These are phyloP conservation scores for Sporisorium scitamineum DNA, from an alignment of 1,284 basidiomycete species.

Conservation along the genomic window DNA sequence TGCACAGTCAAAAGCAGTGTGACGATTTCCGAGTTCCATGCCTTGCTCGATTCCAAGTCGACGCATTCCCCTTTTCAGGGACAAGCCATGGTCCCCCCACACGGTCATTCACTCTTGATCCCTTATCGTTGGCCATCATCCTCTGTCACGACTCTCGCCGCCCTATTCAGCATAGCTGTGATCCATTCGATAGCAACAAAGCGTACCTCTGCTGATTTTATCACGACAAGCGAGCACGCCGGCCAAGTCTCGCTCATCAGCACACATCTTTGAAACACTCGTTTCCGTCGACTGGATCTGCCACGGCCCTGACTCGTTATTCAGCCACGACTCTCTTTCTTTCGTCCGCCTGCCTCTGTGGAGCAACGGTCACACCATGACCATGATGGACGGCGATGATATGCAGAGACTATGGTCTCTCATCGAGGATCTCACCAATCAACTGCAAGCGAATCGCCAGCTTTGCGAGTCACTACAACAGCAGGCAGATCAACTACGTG, in stretches of 20 bases:
- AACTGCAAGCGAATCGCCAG: conserved; percentile 86
- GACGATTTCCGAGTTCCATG: conserved; percentile 7
- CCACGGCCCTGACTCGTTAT: not conserved
- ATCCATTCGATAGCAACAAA: not conserved
- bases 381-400: conserved; percentile 61
- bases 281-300: too few relatives aligned
- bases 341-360: not conserved
- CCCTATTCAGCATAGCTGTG: too few relatives aligned
- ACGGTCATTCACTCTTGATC: not conserved
- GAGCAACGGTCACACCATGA: conserved; percentile 25
- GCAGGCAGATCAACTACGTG: conserved; percentile 77
- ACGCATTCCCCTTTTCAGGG: too few relatives aligned
- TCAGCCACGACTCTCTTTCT: too few relatives aligned
- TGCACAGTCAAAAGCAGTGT: conserved; percentile 2
- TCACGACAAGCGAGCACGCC: not conserved
- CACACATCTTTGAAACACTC: not conserved
- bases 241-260: not conserved
- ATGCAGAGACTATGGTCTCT: conserved; percentile 65
- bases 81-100: not conserved
- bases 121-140: not conserved
- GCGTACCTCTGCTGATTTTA: not conserved
- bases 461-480: conserved; percentile 79
- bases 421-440: conserved; percentile 70
- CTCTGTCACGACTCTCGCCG: not conserved
- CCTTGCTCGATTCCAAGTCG: not conserved